Evolutionary conservation across 2,329 filamentous ascomycete genomes (phyloP).

Genomic region (Xylariaceae sp.): DNA sequence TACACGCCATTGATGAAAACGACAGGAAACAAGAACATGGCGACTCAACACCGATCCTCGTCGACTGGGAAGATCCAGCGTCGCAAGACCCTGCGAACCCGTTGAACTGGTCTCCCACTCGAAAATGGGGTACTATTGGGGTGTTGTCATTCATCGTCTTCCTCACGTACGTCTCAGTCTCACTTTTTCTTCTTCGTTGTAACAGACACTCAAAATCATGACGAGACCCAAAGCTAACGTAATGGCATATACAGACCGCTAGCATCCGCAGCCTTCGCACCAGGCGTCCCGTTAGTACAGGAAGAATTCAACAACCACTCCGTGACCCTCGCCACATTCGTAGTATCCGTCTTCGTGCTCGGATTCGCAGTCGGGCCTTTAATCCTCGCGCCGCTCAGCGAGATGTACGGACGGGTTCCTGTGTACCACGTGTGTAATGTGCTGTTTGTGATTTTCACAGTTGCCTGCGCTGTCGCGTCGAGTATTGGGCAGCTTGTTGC

Average conservation of each 20-base stretch:
- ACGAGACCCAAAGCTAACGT: too few relatives aligned
- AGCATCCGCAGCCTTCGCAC: too few relatives aligned
- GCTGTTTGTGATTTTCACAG: conserved; percentile 38
- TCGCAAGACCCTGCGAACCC: conserved; percentile 5
- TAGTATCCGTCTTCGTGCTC: conserved; percentile 54
- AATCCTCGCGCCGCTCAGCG: conserved; percentile 43
- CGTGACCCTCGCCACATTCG: conserved; percentile 40
- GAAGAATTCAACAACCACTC: too few relatives aligned
- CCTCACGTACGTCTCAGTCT: conserved; percentile 3
- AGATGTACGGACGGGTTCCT: conserved; percentile 40
- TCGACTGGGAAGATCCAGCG: conserved; percentile 5
- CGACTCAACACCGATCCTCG: too few relatives aligned
- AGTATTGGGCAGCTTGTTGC: neutral
- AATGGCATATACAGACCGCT: too few relatives aligned
- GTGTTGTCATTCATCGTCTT: conserved; percentile 5
- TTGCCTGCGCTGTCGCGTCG: conserved; percentile 34
- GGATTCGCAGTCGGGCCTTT: conserved; percentile 48
- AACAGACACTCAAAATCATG: too few relatives aligned
- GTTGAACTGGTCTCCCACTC: conserved; percentile 4
- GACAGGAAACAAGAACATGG: too few relatives aligned
- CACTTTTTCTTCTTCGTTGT: too few relatives aligned
- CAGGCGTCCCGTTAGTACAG: too few relatives aligned
- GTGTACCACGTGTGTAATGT: conserved; percentile 40
- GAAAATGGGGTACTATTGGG: conserved; percentile 9
- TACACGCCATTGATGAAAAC: too few relatives aligned